A percentile compares a stretch with the other conserved stretches of the same genome.
These are phyloP conservation scores for Metschnikowia borealis DNA, from an alignment of 805 yeast species.

Conservation along the genomic window DNA sequence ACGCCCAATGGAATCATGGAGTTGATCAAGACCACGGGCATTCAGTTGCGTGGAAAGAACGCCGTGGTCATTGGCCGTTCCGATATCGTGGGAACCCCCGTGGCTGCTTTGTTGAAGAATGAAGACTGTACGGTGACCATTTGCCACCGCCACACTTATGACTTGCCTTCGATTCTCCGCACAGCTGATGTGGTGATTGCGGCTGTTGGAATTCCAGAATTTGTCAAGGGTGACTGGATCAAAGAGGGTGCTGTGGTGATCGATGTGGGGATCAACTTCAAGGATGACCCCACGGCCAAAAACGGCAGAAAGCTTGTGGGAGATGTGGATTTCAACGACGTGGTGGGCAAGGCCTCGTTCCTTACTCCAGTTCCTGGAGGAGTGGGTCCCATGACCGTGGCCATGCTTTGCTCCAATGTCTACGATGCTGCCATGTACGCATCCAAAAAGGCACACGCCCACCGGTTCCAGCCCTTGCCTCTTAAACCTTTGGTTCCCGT, in stretches of 20 bases:
- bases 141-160: slow-evolving; percentile 69
- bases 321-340: slow-evolving; percentile 81
- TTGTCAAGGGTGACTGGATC: slow-evolving; percentile 82
- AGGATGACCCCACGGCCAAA: slow-evolving; percentile 68
- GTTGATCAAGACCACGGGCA: slow-evolving; percentile 65
- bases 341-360: slow-evolving; percentile 56
- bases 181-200: slow-evolving; percentile 86
- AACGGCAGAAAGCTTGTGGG: slow-evolving; percentile 88
- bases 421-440: slow-evolving; percentile 70
- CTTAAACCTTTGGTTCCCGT: slow-evolving; percentile 56
- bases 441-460: slow-evolving; percentile 44
- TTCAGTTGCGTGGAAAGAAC: slow-evolving; percentile 66
- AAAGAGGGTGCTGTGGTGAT: slow-evolving; percentile 81
- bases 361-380: slow-evolving; percentile 99
- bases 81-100: slow-evolving; percentile 95
- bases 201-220: slow-evolving; percentile 85
- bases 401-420: slow-evolving; percentile 86
- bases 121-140: slow-evolving; percentile 86
- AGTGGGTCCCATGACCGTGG: slow-evolving; percentile 99
- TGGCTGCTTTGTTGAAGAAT: slow-evolving; percentile 74
- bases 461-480: slow-evolving; percentile 53
- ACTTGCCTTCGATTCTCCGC: slow-evolving; percentile 52
- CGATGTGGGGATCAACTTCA: slow-evolving; percentile 93
- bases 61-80: slow-evolving; percentile 94
- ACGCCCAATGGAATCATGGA: slow-evolving; percentile 93